phyloP scores from a whole-genome alignment of 2,329 filamentous ascomycete genomes.

The Trichoderma lentiforme region DNA sequence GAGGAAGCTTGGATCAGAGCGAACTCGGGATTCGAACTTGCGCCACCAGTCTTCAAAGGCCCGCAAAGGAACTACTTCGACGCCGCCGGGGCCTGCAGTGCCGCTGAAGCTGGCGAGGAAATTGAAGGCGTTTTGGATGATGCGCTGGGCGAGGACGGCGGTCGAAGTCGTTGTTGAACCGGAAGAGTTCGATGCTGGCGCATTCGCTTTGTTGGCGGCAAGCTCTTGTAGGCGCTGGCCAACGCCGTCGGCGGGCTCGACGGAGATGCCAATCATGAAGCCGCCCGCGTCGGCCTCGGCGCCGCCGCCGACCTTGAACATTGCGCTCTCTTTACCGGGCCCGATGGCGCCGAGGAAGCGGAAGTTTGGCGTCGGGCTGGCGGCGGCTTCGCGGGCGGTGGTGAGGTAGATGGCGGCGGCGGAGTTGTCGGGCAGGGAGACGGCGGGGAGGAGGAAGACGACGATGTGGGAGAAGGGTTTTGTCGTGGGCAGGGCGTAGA shows the following conservation, averaged over 20 bases:
- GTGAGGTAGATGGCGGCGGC: constrained; percentile 88
- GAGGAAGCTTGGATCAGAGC: constrained; percentile 82
- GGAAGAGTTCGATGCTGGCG: constrained; percentile 20
- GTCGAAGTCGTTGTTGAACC: constrained; percentile 50
- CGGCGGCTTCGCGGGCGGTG: constrained; percentile 44
- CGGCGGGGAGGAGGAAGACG: constrained; percentile 81
- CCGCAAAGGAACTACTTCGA: constrained; percentile 88
- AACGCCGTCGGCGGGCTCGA: constrained; percentile 75
- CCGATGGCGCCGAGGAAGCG: constrained; percentile 85
- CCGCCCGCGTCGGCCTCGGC: constrained; percentile 28
- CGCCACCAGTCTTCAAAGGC: constrained; percentile 97
- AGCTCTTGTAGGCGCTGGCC: constrained; percentile 64
- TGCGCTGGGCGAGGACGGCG: constrained; percentile 79
- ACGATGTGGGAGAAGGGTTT: constrained; percentile 75
- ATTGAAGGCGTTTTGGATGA: constrained; percentile 97
- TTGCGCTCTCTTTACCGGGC: constrained; percentile 84
- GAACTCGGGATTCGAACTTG: constrained; percentile 87
- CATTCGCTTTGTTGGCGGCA: constrained; percentile 31
- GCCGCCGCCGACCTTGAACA: constrained; percentile 68
- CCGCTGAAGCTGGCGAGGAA: constrained; percentile 86
- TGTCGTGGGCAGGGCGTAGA: constrained; percentile 49
- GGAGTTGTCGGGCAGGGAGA: constrained; percentile 67
- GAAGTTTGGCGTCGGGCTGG: constrained; percentile 57
- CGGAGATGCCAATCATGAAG: constrained; percentile 76
- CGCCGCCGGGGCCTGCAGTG: constrained; percentile 55